A percentile compares a stretch with the other conserved stretches of the same genome.
phyloP scores from a whole-genome alignment of 164 flowering plant species.

The Liquidambar formosana region DNA sequence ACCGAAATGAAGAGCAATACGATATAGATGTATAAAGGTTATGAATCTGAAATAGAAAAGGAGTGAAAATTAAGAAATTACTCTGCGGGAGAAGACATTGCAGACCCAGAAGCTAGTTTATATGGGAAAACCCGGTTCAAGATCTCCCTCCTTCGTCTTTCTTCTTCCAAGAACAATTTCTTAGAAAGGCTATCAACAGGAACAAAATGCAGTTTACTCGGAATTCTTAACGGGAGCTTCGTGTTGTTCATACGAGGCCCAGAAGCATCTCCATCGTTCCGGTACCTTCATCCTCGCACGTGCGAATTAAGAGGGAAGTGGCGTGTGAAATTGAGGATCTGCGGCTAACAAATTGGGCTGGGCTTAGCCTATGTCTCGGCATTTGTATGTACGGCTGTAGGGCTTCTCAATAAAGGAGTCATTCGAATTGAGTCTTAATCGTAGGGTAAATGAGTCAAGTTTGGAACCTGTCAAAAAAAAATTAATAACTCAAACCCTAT shows the following conservation, averaged over 20 bases:
- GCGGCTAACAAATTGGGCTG: no score
- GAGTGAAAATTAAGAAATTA: conserved; percentile 7
- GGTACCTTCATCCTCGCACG: background rate
- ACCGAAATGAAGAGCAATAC: background rate
- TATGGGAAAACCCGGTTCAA: no score
- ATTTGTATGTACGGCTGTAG: no score
- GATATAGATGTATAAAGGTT: background rate
- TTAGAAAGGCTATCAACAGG: background rate
- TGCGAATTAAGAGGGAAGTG: background rate
- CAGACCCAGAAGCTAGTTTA: conserved; percentile 7
- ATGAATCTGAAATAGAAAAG: background rate
- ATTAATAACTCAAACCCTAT: no score
- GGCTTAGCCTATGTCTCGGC: no score
- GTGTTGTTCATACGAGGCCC: background rate
- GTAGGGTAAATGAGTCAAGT: no score
- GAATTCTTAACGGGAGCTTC: background rate
- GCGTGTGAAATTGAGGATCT: background rate
- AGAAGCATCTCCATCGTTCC: background rate
- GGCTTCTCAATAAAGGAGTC: no score
- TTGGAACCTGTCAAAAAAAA: no score
- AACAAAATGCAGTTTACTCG: background rate
- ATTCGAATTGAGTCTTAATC: no score
- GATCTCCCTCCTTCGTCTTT: background rate
- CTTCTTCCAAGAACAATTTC: background rate
- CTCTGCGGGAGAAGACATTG: conserved; percentile 26